phyloP scores from a whole-genome alignment of 345 rosid species.

The Camelina hispida region DNA sequence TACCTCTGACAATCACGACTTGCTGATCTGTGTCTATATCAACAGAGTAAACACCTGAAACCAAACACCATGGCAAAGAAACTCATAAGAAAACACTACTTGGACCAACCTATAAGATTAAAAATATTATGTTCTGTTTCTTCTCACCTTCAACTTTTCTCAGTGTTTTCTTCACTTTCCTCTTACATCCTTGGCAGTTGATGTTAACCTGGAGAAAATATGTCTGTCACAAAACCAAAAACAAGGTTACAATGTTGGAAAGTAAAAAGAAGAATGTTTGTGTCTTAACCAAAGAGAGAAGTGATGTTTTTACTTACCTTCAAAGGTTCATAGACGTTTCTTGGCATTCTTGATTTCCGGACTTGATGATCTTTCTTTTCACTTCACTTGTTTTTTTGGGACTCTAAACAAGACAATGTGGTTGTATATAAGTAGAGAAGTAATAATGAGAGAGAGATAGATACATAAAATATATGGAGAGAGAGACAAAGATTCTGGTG shows the following conservation, averaged over 20 bases:
- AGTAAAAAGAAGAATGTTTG: slow-evolving; percentile 36
- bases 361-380: slow-evolving; percentile 23
- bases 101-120: not conserved
- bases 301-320: slow-evolving; percentile 32
- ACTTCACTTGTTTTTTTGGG: slow-evolving; percentile 22
- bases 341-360: slow-evolving; percentile 41
- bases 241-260: not conserved
- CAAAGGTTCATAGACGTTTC: slow-evolving; percentile 46
- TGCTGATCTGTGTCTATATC: slow-evolving; percentile 58
- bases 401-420: slow-evolving; percentile 6
- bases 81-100: slow-evolving; percentile 10
- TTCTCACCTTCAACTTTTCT: slow-evolving; percentile 69
- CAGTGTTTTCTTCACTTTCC: slow-evolving; percentile 69
- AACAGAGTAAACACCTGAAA: slow-evolving; percentile 67
- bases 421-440: slow-evolving; percentile 32
- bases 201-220: slow-evolving; percentile 66
- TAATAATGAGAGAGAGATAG: slow-evolving; percentile 6
- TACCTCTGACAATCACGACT: slow-evolving; percentile 62
- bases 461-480: slow-evolving; percentile 35
- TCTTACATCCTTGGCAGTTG: slow-evolving; percentile 76
- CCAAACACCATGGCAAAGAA: slow-evolving; percentile 15
- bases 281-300: slow-evolving; percentile 5
- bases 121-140: not conserved
- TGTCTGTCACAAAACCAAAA: slow-evolving; percentile 48
- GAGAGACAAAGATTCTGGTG: slow-evolving; percentile 45